Base-by-base conservation (phyloP, 2,329 filamentous ascomycete genomes). In the Nemania sp. region DNA sequence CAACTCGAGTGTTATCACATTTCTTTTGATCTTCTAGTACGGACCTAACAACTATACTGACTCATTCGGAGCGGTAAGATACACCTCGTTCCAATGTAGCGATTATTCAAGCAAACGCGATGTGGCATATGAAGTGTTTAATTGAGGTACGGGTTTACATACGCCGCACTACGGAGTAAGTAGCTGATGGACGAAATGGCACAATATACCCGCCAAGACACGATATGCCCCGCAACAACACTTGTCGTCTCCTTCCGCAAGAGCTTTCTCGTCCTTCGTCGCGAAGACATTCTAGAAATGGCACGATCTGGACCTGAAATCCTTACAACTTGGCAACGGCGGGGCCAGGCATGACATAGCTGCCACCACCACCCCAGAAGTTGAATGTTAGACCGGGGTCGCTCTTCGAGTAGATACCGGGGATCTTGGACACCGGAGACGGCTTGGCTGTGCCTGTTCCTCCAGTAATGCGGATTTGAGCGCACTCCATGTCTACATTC, bases 351-450 rank as follows among this genome's bases (percentile, higher is more conserved):
- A 66, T 66, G 11, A 59, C 56, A 49, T 67, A 68, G 19, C 55
- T 20, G 23, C 58, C 61, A 7, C 37, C 46, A 26, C 56, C 56
- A 24, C 61, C 61, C 62, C 61, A 68, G 53, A 64, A 59, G 60
- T 62, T 64, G 52, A 65, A 68, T 7, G 53, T 61, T 2, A 67
- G 53, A 6, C 62, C 63, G 7, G 59, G 55, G 55, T 68, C 64
- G 5, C 19, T 48, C 45, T 54, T 59, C 3, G 22, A 56, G 59
- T 67, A 71, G 66, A 76, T 61, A 54, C 75, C 75, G 5, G 75
- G 74, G 57, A 77, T 75, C 40, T 68, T 63, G 12, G 72, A 71
- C n/a, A 64, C 26, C 0, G 63, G 63, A 26, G 59, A 52, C 1
- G 64, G 64, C 2, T 54, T 60, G 31, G 49, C 61, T 0, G 61